A percentile compares a stretch with the other conserved stretches of the same genome.
These are phyloP conservation scores for Pichia sp. DNA, from an alignment of 1,139 yeast genomes.

Conservation along the genomic window DNA sequence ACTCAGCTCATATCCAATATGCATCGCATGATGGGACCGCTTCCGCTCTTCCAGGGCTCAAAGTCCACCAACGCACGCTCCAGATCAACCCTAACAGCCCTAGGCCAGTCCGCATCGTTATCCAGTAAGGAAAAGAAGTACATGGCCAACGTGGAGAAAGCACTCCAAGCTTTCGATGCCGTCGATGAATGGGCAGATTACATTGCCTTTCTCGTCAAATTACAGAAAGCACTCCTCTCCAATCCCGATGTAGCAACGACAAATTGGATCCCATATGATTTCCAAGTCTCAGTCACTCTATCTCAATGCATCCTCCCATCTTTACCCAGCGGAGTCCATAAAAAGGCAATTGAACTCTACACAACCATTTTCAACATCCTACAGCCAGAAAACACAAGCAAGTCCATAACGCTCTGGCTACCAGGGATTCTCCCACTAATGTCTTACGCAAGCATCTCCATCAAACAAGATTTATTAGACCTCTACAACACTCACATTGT, in stretches of 20 bases:
- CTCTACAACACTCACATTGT: conserved; percentile 53
- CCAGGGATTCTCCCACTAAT: conserved; percentile 85
- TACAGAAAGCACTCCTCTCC: conserved; percentile 59
- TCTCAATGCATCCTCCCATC: conserved; percentile 67
- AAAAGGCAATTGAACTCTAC: conserved; percentile 75
- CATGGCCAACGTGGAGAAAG: conserved; percentile 59
- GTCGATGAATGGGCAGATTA: conserved; percentile 99
- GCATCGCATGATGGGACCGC: conserved; percentile 23
- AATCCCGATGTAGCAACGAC: conserved; percentile 27
- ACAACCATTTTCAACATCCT: conserved; percentile 59
- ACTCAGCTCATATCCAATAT: conserved; percentile 1
- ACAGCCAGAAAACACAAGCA: conserved; percentile 43
- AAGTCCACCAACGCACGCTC: conserved; percentile 1
- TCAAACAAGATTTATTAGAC: conserved; percentile 66
- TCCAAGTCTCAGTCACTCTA: conserved; percentile 41
- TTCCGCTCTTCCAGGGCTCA: conserved; percentile 22
- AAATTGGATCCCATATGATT: conserved; percentile 50
- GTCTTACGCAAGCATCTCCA: conserved; percentile 82
- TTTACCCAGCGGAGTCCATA: conserved; percentile 93
- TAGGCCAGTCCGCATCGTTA: conserved; percentile 16
- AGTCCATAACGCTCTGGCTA: conserved; percentile 62
- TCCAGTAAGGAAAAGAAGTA: conserved; percentile 64
- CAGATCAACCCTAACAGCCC: conserved; percentile 3
- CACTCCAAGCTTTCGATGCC: conserved; percentile 65
- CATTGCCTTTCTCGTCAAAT: conserved; percentile 75